Percentiles rank a stretch among this genome's conserved stretches.
phyloP scores from a whole-genome alignment of 148 eudicot species.

The Gaultheria prostrata region DNA sequence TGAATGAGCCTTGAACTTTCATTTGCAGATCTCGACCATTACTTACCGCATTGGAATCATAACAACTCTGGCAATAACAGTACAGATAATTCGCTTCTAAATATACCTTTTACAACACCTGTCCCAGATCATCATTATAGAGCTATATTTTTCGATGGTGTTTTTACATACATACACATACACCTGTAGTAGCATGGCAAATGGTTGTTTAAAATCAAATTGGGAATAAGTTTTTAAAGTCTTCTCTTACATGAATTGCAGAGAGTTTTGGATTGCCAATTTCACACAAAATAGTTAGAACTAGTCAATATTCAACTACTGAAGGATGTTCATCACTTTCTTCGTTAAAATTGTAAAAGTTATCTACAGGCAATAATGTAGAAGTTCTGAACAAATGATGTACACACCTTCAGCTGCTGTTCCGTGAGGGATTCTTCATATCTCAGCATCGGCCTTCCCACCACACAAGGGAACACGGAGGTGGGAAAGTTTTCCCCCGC shows the following conservation, averaged over 20 bases:
- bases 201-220: background rate
- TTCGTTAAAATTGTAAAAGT: background rate
- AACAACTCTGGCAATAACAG: background rate
- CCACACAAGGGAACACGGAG: constrained; percentile 97
- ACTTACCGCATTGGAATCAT: background rate
- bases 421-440: constrained; percentile 94
- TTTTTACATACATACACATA: background rate
- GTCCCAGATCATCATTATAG: background rate
- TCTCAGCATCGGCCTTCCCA: constrained; percentile 90
- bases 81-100: background rate
- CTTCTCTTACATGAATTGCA: background rate
- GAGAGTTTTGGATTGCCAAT: background rate
- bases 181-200: background rate
- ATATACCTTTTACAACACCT: background rate
- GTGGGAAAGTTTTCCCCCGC: constrained; percentile 99
- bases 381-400: background rate
- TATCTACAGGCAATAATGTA: background rate
- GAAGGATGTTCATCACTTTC: background rate
- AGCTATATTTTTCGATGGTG: background rate
- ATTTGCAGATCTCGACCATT: background rate
- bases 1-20: background rate
- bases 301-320: background rate
- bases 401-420: constrained; percentile 79
- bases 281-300: constrained; percentile 6
- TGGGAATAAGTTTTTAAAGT: background rate